These are phyloP conservation scores for Rubia tinctorum DNA, from an alignment of 305 asterid genomes.

Conservation along the genomic window DNA sequence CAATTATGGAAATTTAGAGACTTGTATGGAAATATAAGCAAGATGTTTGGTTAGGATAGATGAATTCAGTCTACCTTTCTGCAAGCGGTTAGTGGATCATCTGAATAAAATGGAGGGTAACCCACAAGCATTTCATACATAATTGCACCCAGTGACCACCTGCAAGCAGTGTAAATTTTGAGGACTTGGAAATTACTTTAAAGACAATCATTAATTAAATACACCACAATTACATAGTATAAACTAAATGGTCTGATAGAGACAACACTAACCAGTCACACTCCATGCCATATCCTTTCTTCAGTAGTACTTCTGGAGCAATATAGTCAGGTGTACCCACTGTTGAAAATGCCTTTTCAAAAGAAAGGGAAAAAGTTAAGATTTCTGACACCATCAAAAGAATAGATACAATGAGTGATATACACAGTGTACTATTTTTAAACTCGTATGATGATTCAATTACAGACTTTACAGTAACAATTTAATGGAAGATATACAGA, in stretches of 20 bases:
- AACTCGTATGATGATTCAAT: neutral
- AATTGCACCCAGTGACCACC: constrained; percentile 99
- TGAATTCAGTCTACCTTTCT: constrained; percentile 60
- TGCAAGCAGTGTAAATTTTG: constrained; percentile 32
- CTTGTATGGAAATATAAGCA: neutral
- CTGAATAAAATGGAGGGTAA: constrained; percentile 91
- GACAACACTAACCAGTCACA: constrained; percentile 81
- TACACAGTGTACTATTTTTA: neutral
- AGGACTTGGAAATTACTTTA: neutral
- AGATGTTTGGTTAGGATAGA: neutral
- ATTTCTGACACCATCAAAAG: neutral
- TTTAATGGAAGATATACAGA: neutral
- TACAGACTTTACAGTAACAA: neutral
- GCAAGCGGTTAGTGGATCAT: constrained; percentile 92
- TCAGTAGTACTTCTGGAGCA: constrained; percentile 90
- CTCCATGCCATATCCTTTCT: constrained; percentile 95
- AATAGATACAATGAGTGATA: neutral
- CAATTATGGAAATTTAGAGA: neutral
- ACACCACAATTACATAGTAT: neutral
- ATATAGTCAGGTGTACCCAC: constrained; percentile 97
- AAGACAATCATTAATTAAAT: neutral
- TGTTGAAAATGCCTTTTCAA: constrained; percentile 85
- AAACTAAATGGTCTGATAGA: neutral
- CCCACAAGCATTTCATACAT: constrained; percentile 99
- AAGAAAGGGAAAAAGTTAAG: constrained; percentile 16